Conservation (phyloP, 2,329 filamentous ascomycete species). For the Neurospora sp. region DNA sequence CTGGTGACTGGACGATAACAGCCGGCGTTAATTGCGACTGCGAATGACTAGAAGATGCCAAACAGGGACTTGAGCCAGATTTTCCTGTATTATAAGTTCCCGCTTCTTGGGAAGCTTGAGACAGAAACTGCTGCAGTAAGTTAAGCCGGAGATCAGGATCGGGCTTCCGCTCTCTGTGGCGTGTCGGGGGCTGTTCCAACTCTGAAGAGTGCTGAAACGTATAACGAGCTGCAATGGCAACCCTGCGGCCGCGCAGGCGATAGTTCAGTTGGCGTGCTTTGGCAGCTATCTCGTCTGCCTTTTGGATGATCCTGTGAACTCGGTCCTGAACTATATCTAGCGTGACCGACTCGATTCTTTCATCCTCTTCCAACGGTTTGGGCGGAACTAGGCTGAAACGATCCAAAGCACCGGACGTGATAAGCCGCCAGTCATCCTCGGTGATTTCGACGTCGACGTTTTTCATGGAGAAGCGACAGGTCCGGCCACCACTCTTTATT, state of each 20-base stretch:
- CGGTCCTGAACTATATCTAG: slow-evolving; percentile 76
- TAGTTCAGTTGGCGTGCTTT: slow-evolving; percentile 69
- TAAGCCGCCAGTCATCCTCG: slow-evolving; percentile 79
- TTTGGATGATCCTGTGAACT: slow-evolving; percentile 64
- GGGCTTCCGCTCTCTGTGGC: slow-evolving; percentile 21
- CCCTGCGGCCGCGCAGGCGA: slow-evolving; percentile 62
- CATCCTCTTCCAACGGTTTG: slow-evolving; percentile 75
- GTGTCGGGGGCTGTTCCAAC: slow-evolving; percentile 19
- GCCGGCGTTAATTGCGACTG: not conserved
- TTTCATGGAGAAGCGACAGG: slow-evolving; percentile 75
- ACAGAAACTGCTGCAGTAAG: slow-evolving; percentile 43
- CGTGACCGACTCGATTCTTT: slow-evolving; percentile 74
- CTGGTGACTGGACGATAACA: not conserved
- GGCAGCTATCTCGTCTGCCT: slow-evolving; percentile 61
- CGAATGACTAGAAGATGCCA: slow-evolving; percentile 18
- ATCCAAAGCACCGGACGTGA: slow-evolving; percentile 72
- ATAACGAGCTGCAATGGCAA: slow-evolving; percentile 54
- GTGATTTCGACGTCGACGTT: slow-evolving; percentile 75
- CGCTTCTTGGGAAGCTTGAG: slow-evolving; percentile 21
- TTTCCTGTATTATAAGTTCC: not conserved
- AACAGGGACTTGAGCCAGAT: slow-evolving; percentile 11
- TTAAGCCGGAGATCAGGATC: slow-evolving; percentile 42
- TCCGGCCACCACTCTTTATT: slow-evolving; percentile 55
- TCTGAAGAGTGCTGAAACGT: slow-evolving; percentile 22
- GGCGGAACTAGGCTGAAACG: slow-evolving; percentile 62